A percentile compares a stretch with the other conserved stretches of the same genome.
phyloP scores from a whole-genome alignment of 768 basidiomycete species.

The Russula virescens region DNA sequence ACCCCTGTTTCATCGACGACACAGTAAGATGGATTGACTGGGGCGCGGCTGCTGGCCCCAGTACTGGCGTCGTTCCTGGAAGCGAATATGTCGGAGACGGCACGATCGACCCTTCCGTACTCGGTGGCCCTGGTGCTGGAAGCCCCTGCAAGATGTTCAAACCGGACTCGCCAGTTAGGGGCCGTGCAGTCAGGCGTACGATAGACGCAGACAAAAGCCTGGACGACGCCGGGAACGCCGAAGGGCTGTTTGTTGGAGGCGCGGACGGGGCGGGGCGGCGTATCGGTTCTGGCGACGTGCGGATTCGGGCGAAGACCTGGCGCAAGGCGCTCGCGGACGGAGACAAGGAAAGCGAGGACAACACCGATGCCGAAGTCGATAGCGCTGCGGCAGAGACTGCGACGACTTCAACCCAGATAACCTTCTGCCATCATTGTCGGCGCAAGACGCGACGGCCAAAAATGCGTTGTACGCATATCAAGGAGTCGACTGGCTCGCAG shows the following conservation, averaged over 20 bases:
- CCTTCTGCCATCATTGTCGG: slow-evolving; percentile 22
- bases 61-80: background rate
- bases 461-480: slow-evolving; percentile 14
- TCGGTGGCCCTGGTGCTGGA: background rate
- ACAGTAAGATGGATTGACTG: slow-evolving; percentile 4
- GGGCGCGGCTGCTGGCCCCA: background rate
- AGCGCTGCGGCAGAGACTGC: too few species aligned
- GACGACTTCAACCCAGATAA: background rate
- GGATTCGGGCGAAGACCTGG: slow-evolving; percentile 9
- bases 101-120: slow-evolving; percentile 22
- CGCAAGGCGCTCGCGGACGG: slow-evolving; percentile 8
- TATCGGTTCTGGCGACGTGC: background rate
- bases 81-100: slow-evolving; percentile 13
- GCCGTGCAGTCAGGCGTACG: background rate
- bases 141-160: background rate
- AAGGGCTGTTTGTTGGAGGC: background rate
- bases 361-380: background rate
- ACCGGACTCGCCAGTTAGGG: background rate
- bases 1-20: background rate
- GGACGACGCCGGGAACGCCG: slow-evolving; percentile 1
- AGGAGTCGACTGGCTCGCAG: background rate
- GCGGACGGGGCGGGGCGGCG: background rate
- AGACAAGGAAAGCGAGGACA: background rate
- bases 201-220: background rate
- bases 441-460: slow-evolving; percentile 4